Evolutionary conservation across 1,284 basidiomycete species (phyloP).

Genomic region (Ustilago esculenta): DNA sequence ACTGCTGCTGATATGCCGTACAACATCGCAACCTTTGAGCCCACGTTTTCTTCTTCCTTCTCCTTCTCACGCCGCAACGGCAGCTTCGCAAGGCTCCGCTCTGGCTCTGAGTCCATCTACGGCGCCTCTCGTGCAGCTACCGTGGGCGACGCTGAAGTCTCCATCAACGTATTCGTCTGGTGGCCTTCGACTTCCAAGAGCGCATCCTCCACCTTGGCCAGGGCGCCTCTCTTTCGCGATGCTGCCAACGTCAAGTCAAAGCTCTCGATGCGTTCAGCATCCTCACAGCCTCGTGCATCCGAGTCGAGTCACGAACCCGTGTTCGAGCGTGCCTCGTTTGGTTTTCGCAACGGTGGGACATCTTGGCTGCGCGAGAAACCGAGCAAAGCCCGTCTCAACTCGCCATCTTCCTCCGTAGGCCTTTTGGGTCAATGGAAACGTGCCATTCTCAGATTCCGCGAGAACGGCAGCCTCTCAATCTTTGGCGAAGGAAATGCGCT

Average conservation of each 20-base stretch:
- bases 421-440: conserved; percentile 47
- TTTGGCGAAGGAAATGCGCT: conserved; percentile 51
- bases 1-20: conserved; percentile 11
- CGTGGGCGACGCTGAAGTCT: conserved; percentile 25
- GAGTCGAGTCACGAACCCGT: conserved; percentile 23
- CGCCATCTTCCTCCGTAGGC: conserved; percentile 24
- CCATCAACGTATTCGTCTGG: conserved; percentile 33
- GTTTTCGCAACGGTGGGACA: conserved; percentile 21
- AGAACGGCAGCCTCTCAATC: conserved; percentile 49
- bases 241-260: conserved; percentile 43
- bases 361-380: conserved; percentile 50
- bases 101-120: conserved; percentile 25
- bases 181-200: conserved; percentile 29
- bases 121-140: conserved; percentile 4
- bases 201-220: conserved; percentile 24
- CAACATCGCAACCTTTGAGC: conserved; percentile 9
- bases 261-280: conserved; percentile 23
- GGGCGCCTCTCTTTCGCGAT: conserved; percentile 44
- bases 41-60: neutral
- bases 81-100: conserved; percentile 22
- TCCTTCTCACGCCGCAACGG: conserved; percentile 6
- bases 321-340: conserved; percentile 36
- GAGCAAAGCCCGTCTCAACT: conserved; percentile 38
- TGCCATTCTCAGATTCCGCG: conserved; percentile 46
- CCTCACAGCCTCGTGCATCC: conserved; percentile 5